Evolutionary conservation across 768 basidiomycete species (phyloP), one percentile per base, ranked within the genome.

Genomic region (Russula ochroleuca): DNA sequence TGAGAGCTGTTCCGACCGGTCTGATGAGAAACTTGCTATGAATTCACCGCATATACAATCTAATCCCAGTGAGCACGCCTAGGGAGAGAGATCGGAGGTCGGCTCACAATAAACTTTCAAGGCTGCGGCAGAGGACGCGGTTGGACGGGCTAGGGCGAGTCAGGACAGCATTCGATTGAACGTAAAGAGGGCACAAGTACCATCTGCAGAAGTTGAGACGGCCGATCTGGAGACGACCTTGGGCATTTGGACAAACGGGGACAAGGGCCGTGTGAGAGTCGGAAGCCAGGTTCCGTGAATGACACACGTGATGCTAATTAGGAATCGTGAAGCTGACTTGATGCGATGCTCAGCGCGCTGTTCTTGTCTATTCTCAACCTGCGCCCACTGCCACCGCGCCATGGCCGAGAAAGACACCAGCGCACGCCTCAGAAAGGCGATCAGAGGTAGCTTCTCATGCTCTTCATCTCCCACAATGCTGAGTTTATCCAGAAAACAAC

Each of bases 41-140:
- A 91, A 92, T 74, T 92, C 90, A 72, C 91, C 90, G 73, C 91
- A 93, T 63, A 93, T 85, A 71, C 90, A 93, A 73, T 92, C 90
- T 92, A 43, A 66, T 68, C 60, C 19, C 25, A 59, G 57, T 48
- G 19, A 45, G 61, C 33, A 38, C 2, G 35, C 52, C 56, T 49
- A 48, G 57, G 19, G 40, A 51, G 52, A 61, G 51, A n/a, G 60
- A 25, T 64, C 41, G 60, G 54, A 50, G 51, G 28, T 43, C 33
- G 67, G 66, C 85, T 74, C 74, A 91, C 90, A 92, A 73, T 93
- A 92, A 57, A 92, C 88, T 74, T 85, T 86, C 63, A 92, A 79
- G 48, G 88, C 82, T 55, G 90, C 85, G 28, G 85, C 81, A 35
- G 88, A 89, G 57, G 90, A 91, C 61, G 87, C 84, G 48, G 90